Evolutionary conservation across 164 flowering plant species (phyloP).

Genomic region (Berberis thunbergii): DNA sequence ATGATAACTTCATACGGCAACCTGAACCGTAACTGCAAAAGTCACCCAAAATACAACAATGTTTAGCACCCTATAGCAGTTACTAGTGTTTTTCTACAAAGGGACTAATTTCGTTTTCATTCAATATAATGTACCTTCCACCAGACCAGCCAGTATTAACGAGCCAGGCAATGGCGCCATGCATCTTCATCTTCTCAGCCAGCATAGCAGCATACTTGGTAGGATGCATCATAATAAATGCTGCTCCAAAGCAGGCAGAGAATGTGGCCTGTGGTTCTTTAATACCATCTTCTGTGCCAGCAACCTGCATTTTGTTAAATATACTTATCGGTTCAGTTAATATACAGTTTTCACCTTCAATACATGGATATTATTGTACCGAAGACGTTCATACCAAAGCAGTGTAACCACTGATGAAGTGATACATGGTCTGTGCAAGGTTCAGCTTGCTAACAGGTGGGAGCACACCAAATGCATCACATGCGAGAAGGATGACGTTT

Average conservation of each 20-base stretch:
- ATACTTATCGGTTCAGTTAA: background rate
- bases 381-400: constrained; percentile 55
- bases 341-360: background rate
- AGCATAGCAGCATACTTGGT: constrained; percentile 97
- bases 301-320: constrained; percentile 44
- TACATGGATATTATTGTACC: background rate
- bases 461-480: constrained; percentile 98
- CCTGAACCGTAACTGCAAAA: constrained; percentile 75
- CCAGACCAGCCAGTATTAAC: constrained; percentile 99
- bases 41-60: background rate
- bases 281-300: constrained; percentile 94
- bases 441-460: constrained; percentile 98
- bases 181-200: constrained; percentile 92
- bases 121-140: constrained; percentile 57
- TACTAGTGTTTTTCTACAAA: background rate
- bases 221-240: constrained; percentile 97
- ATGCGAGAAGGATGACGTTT: constrained; percentile 90
- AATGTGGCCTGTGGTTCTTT: constrained; percentile 94
- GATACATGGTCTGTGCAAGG: constrained; percentile 98
- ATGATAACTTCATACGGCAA: constrained; percentile 64
- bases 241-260: constrained; percentile 98
- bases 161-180: constrained; percentile 98
- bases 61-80: background rate
- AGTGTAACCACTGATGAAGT: constrained; percentile 99
- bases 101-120: no score